Evolutionary conservation across 208 protist species (phyloP).

Genomic region (Crithidia acanthocephali): DNA sequence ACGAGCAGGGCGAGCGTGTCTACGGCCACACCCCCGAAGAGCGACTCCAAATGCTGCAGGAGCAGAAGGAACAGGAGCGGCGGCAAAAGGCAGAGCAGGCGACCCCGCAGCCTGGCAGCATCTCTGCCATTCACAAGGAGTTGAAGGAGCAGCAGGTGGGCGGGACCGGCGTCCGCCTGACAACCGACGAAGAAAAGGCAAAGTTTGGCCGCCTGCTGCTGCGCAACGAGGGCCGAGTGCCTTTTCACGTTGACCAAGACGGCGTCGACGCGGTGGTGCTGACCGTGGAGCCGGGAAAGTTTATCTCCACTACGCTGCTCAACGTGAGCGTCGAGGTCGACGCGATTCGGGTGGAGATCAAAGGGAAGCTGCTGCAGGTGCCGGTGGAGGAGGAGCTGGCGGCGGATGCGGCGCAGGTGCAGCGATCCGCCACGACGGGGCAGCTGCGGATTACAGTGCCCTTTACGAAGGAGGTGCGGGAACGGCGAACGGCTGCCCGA

Average conservation of each 20-base stretch:
- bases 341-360: conserved; percentile 91
- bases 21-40: conserved; percentile 92
- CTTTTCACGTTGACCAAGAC: conserved; percentile 87
- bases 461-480: conserved; percentile 47
- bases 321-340: conserved; percentile 93
- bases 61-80: conserved; percentile 76
- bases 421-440: conserved; percentile 81
- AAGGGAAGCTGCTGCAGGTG: conserved; percentile 95
- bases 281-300: conserved; percentile 90
- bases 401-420: conserved; percentile 58
- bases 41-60: conserved; percentile 84
- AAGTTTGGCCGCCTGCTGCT: conserved; percentile 92
- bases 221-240: conserved; percentile 93
- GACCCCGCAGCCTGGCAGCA: conserved; percentile 46
- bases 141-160: conserved; percentile 51
- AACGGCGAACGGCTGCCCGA: conserved; percentile 26
- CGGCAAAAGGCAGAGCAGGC: conserved; percentile 40
- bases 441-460: conserved; percentile 87
- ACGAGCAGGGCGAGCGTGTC: conserved; percentile 90
- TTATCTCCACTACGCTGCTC: conserved; percentile 95
- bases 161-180: conserved; percentile 55
- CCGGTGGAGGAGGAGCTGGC: conserved; percentile 85
- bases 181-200: conserved; percentile 84
- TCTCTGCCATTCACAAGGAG: conserved; percentile 73
- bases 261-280: conserved; percentile 71